A percentile compares a stretch with the other conserved stretches of the same genome.
phyloP scores from a whole-genome alignment of 2,329 filamentous ascomycete genomes.

The Nemania sp. region DNA sequence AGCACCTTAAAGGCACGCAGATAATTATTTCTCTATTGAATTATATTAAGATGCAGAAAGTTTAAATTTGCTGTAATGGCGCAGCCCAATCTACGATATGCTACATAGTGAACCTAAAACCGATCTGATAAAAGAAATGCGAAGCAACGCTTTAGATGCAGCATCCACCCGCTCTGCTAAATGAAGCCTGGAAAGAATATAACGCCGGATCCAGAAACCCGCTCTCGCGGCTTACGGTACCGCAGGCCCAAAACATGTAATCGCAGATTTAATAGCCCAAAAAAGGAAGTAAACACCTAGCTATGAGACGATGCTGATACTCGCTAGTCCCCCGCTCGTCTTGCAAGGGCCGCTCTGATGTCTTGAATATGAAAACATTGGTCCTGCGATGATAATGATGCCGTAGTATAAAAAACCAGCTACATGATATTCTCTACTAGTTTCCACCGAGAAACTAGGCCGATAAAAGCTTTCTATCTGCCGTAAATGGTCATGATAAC shows the following conservation, averaged over 20 bases:
- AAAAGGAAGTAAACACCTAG: not conserved
- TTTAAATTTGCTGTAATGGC: not conserved
- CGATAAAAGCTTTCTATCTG: conserved; percentile 10
- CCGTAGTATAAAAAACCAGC: conserved; percentile 1
- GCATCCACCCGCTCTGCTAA: conserved; percentile 29
- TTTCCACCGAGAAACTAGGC: conserved; percentile 5
- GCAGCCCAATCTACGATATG: conserved; percentile 24
- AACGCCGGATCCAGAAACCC: conserved; percentile 22
- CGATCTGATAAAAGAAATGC: conserved; percentile 6
- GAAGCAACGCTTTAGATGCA: conserved; percentile 33
- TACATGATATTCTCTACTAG: not conserved
- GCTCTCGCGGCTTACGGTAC: conserved; percentile 2
- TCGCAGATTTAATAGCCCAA: not conserved
- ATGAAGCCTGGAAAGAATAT: conserved; percentile 16
- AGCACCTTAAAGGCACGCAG: not conserved
- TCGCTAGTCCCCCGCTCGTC: not conserved
- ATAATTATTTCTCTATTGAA: not conserved
- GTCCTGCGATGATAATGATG: not conserved
- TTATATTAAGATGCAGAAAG: conserved; percentile 7
- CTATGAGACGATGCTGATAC: conserved; percentile 3
- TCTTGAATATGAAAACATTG: not conserved
- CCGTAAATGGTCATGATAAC: conserved; percentile 13
- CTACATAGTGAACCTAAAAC: conserved; percentile 15
- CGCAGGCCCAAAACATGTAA: conserved; percentile 13
- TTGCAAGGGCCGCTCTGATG: not conserved